phyloP scores from a whole-genome alignment of 176 grass and related monocot species.

The Pharus latifolius region DNA sequence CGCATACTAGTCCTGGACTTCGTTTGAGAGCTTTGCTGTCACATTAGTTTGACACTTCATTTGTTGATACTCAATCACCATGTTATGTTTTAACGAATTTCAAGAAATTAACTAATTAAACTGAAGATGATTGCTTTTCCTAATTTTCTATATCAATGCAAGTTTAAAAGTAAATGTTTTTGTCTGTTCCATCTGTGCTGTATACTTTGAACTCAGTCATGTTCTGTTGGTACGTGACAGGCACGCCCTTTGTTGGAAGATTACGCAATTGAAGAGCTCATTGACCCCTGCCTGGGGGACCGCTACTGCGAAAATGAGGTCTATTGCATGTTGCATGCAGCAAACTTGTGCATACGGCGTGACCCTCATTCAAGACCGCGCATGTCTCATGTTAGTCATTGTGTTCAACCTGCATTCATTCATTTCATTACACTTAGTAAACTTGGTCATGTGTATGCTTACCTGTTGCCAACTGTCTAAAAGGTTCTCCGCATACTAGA shows the following conservation, averaged over 20 bases:
- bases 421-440: neutral
- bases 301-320: conserved; percentile 61
- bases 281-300: conserved; percentile 52
- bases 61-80: no score
- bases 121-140: neutral
- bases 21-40: no score
- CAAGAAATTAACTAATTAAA: neutral
- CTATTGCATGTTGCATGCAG: conserved; percentile 79
- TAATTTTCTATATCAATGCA: neutral
- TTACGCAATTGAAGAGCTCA: conserved; percentile 40
- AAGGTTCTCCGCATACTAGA: conserved; percentile 92
- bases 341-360: conserved; percentile 71
- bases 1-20: neutral
- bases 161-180: neutral
- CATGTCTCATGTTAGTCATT: conserved; percentile 55
- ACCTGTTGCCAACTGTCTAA: neutral
- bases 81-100: neutral
- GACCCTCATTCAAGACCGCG: conserved; percentile 72
- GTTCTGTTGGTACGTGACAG: conserved; percentile 15
- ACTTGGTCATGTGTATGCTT: neutral
- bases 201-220: neutral
- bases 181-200: neutral
- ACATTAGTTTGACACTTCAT: neutral
- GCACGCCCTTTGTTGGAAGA: conserved; percentile 66
- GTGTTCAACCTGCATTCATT: neutral